Base-by-base conservation (phyloP, 805 yeast genomes). In the Metschnikowia reukaufii region DNA sequence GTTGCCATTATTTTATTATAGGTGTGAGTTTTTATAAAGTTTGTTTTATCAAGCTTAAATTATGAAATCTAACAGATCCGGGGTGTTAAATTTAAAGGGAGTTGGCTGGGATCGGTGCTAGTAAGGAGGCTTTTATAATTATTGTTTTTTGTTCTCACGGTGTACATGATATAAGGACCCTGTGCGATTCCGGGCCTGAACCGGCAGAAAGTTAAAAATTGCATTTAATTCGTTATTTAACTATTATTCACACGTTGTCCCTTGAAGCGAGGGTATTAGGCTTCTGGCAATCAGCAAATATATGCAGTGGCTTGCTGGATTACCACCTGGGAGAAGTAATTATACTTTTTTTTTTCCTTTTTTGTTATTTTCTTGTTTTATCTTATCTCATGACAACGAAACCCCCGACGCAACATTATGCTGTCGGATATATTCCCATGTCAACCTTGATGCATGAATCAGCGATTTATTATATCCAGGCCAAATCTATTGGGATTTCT, bases 1-100 rank as follows among this genome's bases (percentile, higher is more conserved):
- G 87, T 77, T 0, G 91, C 68, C 92, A 86, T 86, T 23, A 9
- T 13, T 15, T 10, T 17, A 9, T 32, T 15, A 25, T 19, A 19
- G 30, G 4, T 13, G n/a, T 21, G 29, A 25, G 29, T 9, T 25
- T 3, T 25, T 25, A 2, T 25, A n/a, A n/a, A n/a, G n/a, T 25
- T 25, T 2, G 29, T 25, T 25, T 13, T 25, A 9, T 25, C 29
- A 25, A 25, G 8, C 12, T 25, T 4, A 25, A 25, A 25, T 9
- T 25, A 25, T 25, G n/a, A n/a, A n/a, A n/a, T n/a, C n/a, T n/a
- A n/a, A n/a, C n/a, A n/a, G n/a, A n/a, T n/a, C n/a, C n/a, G n/a
- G n/a, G n/a, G n/a, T n/a, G n/a, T n/a, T n/a, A n/a, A n/a, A n/a
- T n/a, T n/a, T n/a, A n/a, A n/a, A n/a, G n/a, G n/a, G n/a, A n/a